Conservation (phyloP, 1,284 basidiomycete genomes). For the Ustilago shanxiensis region DNA sequence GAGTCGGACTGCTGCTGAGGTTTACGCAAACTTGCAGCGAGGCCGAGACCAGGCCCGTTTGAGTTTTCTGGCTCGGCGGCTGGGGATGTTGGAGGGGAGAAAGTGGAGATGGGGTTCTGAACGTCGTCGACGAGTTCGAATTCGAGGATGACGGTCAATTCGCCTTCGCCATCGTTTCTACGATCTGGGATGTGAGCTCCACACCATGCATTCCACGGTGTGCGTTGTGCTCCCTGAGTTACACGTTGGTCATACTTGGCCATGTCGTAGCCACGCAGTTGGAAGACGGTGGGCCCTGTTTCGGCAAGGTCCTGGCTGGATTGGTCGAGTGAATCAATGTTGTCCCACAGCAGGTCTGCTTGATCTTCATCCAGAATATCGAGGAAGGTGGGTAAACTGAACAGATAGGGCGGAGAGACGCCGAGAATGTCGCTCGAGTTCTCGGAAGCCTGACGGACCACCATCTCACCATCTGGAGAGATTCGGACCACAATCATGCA, state of each 20-base stretch:
- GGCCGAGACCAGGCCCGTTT: slow-evolving; percentile 48
- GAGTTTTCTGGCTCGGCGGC: slow-evolving; percentile 42
- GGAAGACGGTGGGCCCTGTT: slow-evolving; percentile 74
- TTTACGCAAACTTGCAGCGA: slow-evolving; percentile 18
- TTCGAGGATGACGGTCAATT: slow-evolving; percentile 74
- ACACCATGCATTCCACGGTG: slow-evolving; percentile 86
- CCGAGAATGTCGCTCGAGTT: slow-evolving; percentile 80
- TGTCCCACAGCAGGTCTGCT: slow-evolving; percentile 82
- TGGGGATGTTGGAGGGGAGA: slow-evolving; percentile 49
- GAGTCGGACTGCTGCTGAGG: neutral
- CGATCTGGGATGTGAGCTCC: slow-evolving; percentile 75
- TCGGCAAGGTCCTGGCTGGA: slow-evolving; percentile 72
- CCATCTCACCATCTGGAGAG: slow-evolving; percentile 75
- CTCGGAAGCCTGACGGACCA: slow-evolving; percentile 85
- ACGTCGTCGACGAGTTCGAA: slow-evolving; percentile 83
- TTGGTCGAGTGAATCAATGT: slow-evolving; percentile 78
- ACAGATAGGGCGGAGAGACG: slow-evolving; percentile 81
- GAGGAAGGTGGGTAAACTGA: slow-evolving; percentile 82
- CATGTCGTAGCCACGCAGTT: slow-evolving; percentile 77
- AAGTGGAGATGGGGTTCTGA: slow-evolving; percentile 77
- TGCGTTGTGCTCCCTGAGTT: slow-evolving; percentile 70
- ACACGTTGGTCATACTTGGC: slow-evolving; percentile 70
- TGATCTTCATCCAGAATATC: slow-evolving; percentile 80
- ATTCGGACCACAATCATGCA: slow-evolving; percentile 83
- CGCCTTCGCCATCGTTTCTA: slow-evolving; percentile 34